A percentile compares a stretch with the other conserved stretches of the same genome.
Evolutionary conservation across 2,329 filamentous ascomycete species (phyloP).

Genomic region (Paecilomyces sp.): DNA sequence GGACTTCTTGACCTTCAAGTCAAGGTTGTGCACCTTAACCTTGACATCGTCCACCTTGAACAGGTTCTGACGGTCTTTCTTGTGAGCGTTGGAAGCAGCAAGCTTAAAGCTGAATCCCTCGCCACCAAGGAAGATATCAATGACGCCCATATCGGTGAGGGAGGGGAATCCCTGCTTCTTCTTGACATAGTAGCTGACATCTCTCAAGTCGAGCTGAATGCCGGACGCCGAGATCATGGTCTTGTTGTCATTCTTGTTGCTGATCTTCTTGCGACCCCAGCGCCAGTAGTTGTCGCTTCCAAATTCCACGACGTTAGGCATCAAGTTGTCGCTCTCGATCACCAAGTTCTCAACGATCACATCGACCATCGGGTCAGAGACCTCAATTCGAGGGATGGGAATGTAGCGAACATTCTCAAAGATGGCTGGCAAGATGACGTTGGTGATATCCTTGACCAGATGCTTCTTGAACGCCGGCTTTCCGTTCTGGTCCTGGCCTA

Average conservation of each 20-base stretch:
- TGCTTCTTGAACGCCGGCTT: constrained; percentile 89
- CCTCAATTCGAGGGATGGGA: constrained; percentile 89
- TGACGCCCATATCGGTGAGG: constrained; percentile 78
- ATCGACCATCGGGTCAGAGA: constrained; percentile 75
- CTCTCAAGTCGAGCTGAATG: constrained; percentile 80
- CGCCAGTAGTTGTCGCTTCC: constrained; percentile 90
- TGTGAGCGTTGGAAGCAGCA: constrained; percentile 73
- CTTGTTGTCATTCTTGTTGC: constrained; percentile 74
- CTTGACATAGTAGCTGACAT: constrained; percentile 92
- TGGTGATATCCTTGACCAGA: constrained; percentile 77
- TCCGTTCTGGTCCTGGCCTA: constrained; percentile 81
- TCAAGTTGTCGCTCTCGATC: constrained; percentile 92
- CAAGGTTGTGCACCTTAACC: constrained; percentile 72
- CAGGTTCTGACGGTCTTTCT: constrained; percentile 70
- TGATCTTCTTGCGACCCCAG: constrained; percentile 83
- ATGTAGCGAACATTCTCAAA: constrained; percentile 86
- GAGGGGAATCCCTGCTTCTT: constrained; percentile 89
- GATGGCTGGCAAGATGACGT: constrained; percentile 74
- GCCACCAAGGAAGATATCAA: constrained; percentile 81
- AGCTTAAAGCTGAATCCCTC: constrained; percentile 88
- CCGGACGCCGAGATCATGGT: constrained; percentile 80
- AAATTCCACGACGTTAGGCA: constrained; percentile 85
- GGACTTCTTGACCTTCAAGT: constrained; percentile 88
- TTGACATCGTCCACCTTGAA: constrained; percentile 91
- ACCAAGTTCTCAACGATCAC: constrained; percentile 90